Evolutionary conservation across 768 basidiomycete species (phyloP).

Genomic region (Punctularia strigosozonata): DNA sequence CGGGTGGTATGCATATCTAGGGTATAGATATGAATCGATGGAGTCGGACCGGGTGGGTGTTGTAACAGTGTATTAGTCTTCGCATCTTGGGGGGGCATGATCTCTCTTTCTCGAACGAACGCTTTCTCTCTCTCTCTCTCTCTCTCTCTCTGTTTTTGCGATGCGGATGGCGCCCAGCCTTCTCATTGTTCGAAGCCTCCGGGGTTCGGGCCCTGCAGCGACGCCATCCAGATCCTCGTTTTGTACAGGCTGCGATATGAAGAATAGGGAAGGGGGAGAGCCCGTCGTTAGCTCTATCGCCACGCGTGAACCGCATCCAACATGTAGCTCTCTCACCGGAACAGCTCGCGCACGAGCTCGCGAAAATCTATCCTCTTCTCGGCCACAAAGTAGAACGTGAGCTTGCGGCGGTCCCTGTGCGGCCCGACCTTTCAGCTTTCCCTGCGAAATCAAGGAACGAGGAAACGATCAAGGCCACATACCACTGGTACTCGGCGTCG

Average conservation of each 20-base stretch:
- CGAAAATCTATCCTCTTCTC: conserved; percentile 95
- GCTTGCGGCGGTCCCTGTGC: conserved; percentile 87
- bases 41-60: too few species aligned
- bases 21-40: too few species aligned
- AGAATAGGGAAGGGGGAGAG: too few species aligned
- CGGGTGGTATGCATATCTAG: too few species aligned
- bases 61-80: too few species aligned
- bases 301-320: too few species aligned
- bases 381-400: conserved; percentile 96
- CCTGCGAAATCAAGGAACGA: not conserved
- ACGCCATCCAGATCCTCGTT: conserved; percentile 94
- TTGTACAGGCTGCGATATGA: conserved; percentile 71
- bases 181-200: conserved; percentile 31
- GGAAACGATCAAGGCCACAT: conserved; percentile 15
- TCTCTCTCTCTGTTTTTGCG: too few species aligned
- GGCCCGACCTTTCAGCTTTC: not conserved
- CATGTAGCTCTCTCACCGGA: conserved; percentile 47
- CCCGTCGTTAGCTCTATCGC: too few species aligned
- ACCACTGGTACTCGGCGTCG: conserved; percentile 99
- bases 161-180: too few species aligned
- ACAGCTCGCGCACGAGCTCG: conserved; percentile 89
- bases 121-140: too few species aligned
- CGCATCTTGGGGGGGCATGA: too few species aligned
- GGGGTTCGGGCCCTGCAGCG: conserved; percentile 50
- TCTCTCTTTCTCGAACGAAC: too few species aligned